Evolutionary conservation across 345 rosid species (phyloP).

Genomic region (Xanthoceras sorbifolium): DNA sequence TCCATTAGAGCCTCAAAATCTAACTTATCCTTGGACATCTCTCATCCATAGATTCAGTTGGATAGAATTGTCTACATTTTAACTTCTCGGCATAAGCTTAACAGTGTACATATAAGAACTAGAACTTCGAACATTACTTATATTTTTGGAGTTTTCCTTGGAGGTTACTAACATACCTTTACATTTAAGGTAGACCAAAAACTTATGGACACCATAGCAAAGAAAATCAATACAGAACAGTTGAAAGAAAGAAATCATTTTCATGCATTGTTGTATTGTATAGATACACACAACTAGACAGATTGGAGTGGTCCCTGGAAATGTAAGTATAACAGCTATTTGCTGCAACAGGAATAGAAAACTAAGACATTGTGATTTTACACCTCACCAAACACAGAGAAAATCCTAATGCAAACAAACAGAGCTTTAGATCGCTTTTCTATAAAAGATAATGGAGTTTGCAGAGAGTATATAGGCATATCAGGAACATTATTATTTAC

Average conservation of each 20-base stretch:
- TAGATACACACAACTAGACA: not conserved
- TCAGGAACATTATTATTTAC: not conserved
- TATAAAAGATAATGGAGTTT: not conserved
- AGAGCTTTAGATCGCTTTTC: not conserved
- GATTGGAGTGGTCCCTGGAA: slow-evolving; percentile 15
- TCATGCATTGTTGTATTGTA: not conserved
- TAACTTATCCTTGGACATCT: not conserved
- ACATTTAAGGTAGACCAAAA: not conserved
- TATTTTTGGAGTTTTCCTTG: not conserved
- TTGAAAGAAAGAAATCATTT: not conserved
- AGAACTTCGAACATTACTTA: not conserved
- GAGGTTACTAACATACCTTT: not conserved
- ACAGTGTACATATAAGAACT: not conserved
- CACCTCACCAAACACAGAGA: not conserved
- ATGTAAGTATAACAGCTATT: not conserved
- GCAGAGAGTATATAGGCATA: not conserved
- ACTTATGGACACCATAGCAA: not conserved
- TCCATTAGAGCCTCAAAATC: not conserved
- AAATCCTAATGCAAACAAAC: slow-evolving; percentile 8
- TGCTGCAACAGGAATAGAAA: not conserved
- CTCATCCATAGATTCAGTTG: too few species aligned
- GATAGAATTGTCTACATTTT: too few species aligned
- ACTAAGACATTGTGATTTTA: slow-evolving; percentile 2
- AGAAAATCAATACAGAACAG: not conserved
- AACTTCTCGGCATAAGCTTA: not conserved